Percentiles rank a stretch among this genome's conserved stretches.
These are phyloP conservation scores for Penicillium sp. DNA, from an alignment of 2,329 filamentous ascomycete species.

Conservation along the genomic window DNA sequence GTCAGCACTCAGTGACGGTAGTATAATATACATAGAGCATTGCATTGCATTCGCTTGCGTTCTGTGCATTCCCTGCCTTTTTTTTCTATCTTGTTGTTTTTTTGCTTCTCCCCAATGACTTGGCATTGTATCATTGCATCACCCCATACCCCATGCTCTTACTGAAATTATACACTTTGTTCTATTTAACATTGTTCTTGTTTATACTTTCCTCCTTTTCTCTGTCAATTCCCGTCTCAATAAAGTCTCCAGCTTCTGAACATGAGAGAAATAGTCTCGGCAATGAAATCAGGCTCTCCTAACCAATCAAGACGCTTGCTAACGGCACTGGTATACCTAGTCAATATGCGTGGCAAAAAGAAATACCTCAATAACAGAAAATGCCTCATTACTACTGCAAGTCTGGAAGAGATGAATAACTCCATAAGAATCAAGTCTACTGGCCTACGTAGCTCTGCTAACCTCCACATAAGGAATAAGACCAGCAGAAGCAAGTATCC, in stretches of 20 bases:
- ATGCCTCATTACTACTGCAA: too few relatives aligned
- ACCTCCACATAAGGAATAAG: neutral
- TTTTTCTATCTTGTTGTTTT: neutral
- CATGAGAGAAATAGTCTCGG: neutral
- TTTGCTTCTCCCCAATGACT: neutral
- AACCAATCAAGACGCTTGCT: too few relatives aligned
- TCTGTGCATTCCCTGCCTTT: neutral
- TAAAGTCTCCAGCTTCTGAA: slow-evolving; percentile 1
- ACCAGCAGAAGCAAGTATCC: neutral
- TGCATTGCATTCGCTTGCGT: neutral
- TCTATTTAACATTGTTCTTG: slow-evolving; percentile 5
- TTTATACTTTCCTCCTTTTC: slow-evolving; percentile 2
- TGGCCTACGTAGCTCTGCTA: neutral
- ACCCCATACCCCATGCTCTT: slow-evolving; percentile 5
- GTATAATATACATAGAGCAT: neutral
- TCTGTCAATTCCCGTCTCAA: neutral
- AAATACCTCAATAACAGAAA: too few relatives aligned
- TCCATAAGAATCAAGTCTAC: neutral
- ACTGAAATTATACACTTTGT: neutral
- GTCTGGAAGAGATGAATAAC: neutral
- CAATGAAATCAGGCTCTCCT: neutral
- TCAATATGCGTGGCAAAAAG: too few relatives aligned
- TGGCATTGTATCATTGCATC: slow-evolving; percentile 18
- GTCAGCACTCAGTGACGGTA: slow-evolving; percentile 1
- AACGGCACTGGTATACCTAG: too few relatives aligned